Conservation (phyloP, 345 rosid species). For the Arabis alpina region DNA sequence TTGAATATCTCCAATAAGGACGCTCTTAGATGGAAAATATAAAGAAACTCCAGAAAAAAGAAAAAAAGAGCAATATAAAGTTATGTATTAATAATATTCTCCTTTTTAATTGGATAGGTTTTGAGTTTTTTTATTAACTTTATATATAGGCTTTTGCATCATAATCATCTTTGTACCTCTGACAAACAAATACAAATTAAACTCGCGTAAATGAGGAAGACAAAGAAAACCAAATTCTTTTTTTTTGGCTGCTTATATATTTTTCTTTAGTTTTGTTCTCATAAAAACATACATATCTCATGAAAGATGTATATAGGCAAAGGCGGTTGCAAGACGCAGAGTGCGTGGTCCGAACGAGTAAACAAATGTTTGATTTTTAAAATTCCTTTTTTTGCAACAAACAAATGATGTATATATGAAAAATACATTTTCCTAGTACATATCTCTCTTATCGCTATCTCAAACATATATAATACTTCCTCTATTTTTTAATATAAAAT, state of each 20-base stretch:
- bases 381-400: background rate
- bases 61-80: conserved; percentile 18
- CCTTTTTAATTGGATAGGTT: background rate
- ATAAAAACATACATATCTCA: conserved; percentile 17
- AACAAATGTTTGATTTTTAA: conserved; percentile 3
- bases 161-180: conserved; percentile 25
- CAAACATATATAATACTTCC: too few species aligned
- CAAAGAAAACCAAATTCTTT: conserved; percentile 25
- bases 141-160: conserved; percentile 30
- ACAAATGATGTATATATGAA: background rate
- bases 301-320: conserved; percentile 1
- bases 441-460: too few species aligned
- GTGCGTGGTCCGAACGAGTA: conserved; percentile 25
- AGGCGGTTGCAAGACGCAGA: conserved; percentile 11
- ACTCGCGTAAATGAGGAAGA: conserved; percentile 27
- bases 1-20: too few species aligned
- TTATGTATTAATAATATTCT: background rate
- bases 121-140: conserved; percentile 13
- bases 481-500: too few species aligned
- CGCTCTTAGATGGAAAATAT: conserved; percentile 31
- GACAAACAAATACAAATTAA: conserved; percentile 25
- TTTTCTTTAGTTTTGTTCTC: conserved; percentile 6
- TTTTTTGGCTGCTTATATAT: background rate
- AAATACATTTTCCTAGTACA: background rate
- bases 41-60: background rate